These are phyloP conservation scores for Bertia moriformis DNA, from an alignment of 2,329 filamentous ascomycete genomes.

Conservation along the genomic window DNA sequence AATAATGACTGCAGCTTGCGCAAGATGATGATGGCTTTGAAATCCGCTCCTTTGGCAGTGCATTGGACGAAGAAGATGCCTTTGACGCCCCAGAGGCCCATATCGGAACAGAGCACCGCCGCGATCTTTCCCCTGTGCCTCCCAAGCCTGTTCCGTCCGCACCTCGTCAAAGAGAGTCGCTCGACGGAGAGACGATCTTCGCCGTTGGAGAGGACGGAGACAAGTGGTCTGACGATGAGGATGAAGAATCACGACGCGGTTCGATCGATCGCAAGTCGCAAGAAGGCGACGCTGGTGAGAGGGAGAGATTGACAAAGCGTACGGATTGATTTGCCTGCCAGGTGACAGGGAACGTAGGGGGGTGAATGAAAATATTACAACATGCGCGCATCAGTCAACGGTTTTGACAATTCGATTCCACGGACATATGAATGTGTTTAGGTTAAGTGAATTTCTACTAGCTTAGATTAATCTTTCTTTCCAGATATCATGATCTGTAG, in stretches of 20 bases:
- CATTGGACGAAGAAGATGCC: neutral
- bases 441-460: no score
- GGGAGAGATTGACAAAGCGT: no score
- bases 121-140: neutral
- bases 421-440: no score
- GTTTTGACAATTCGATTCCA: no score
- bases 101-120: neutral
- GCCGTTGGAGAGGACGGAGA: conserved; percentile 77
- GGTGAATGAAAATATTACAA: no score
- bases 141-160: conserved; percentile 5
- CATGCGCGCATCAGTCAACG: no score
- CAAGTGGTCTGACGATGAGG: conserved; percentile 66
- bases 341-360: no score
- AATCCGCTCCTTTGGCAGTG: conserved; percentile 8
- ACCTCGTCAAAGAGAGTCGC: conserved; percentile 15
- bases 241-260: conserved; percentile 13
- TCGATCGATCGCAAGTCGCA: conserved; percentile 27
- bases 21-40: conserved; percentile 38
- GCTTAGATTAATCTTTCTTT: no score
- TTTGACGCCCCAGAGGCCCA: neutral
- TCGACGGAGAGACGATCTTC: conserved; percentile 90
- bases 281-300: conserved; percentile 13
- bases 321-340: no score
- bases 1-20: conserved; percentile 18
- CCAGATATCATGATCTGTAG: no score